Evolutionary conservation across 73 alveolate species (phyloP).

Genomic region (Paramecium sexaurelia): DNA sequence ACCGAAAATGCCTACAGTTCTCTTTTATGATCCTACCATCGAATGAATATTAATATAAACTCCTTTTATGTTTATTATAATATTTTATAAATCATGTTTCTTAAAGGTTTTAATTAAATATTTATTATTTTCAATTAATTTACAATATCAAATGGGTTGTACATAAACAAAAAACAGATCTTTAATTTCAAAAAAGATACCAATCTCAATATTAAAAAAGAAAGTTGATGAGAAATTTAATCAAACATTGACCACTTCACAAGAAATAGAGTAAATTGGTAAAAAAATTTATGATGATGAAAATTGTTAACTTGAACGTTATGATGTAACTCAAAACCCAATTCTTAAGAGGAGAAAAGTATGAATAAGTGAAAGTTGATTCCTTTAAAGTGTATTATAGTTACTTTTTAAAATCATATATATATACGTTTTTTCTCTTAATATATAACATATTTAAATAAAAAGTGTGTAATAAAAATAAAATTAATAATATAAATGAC

Average conservation of each 20-base stretch:
- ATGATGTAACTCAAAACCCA: not conserved
- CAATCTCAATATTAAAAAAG: not conserved
- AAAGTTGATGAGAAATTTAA: not conserved
- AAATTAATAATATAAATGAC: not conserved
- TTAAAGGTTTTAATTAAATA: not conserved
- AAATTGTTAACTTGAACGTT: not conserved
- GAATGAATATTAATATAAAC: not conserved
- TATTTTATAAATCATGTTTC: not conserved
- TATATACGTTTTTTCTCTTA: too few species aligned
- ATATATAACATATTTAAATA: too few species aligned
- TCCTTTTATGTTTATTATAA: not conserved
- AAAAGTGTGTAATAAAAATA: too few species aligned
- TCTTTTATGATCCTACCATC: slow-evolving; percentile 18
- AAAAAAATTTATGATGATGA: not conserved
- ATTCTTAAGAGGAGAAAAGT: not conserved
- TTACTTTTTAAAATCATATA: too few species aligned
- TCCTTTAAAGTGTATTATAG: not conserved
- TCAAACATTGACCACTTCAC: not conserved
- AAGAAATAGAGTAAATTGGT: not conserved
- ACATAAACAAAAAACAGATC: not conserved
- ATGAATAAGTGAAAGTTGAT: not conserved
- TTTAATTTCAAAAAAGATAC: not conserved
- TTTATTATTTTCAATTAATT: not conserved
- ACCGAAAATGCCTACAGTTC: slow-evolving; percentile 21
- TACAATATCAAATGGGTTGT: not conserved